Evolutionary conservation across 257 asterid genomes (phyloP).

Genomic region (Primulina tabacum): DNA sequence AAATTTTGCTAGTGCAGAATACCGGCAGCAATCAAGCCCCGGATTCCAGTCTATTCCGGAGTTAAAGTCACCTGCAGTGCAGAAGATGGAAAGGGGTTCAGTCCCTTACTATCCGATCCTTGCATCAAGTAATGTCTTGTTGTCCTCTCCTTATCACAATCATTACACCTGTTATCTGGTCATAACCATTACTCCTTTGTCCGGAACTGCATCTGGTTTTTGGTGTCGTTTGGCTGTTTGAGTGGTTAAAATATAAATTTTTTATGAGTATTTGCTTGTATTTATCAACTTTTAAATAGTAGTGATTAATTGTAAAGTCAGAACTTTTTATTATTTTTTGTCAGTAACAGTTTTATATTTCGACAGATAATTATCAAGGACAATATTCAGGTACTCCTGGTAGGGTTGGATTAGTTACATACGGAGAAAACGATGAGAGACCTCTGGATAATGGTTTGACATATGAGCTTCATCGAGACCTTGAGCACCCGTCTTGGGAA

Average conservation of each 20-base stretch:
- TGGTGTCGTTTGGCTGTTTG: slow-evolving; percentile 13
- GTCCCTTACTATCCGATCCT: slow-evolving; percentile 37
- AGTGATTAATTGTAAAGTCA: neutral
- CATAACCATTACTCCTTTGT: neutral
- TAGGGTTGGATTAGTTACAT: slow-evolving; percentile 35
- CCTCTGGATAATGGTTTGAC: slow-evolving; percentile 32
- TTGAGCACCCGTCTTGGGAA: slow-evolving; percentile 58
- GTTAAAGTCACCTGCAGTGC: slow-evolving; percentile 33
- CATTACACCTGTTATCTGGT: neutral
- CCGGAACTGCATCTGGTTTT: slow-evolving; percentile 7
- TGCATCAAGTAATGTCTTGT: slow-evolving; percentile 37
- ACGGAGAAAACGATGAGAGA: slow-evolving; percentile 33
- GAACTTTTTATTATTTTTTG: slow-evolving; percentile 1
- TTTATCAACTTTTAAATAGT: slow-evolving; percentile 1
- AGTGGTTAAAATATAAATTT: slow-evolving; percentile 15
- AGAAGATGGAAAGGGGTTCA: slow-evolving; percentile 36
- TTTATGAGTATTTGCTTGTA: neutral
- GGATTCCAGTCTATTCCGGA: slow-evolving; percentile 47
- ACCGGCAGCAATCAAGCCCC: slow-evolving; percentile 58
- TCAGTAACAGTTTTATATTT: slow-evolving; percentile 22
- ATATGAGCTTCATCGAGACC: slow-evolving; percentile 38
- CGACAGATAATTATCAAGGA: slow-evolving; percentile 58
- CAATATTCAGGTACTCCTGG: slow-evolving; percentile 48
- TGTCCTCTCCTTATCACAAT: slow-evolving; percentile 12
- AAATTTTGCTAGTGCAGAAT: slow-evolving; percentile 48